These are phyloP conservation scores for Saccharata proteae DNA, from an alignment of 2,329 filamentous ascomycete species.

Conservation along the genomic window DNA sequence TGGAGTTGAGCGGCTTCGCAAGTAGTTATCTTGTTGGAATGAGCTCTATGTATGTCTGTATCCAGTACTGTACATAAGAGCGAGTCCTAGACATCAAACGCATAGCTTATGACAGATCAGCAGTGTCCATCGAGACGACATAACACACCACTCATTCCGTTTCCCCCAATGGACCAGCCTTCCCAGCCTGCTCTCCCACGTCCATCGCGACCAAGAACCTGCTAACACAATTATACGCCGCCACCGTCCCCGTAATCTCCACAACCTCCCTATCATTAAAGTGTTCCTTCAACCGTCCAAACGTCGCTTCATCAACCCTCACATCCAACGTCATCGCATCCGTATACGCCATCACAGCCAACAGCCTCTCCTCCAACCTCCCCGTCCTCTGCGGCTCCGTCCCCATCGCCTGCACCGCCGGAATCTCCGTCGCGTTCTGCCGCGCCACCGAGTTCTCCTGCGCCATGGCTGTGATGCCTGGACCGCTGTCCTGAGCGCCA, in stretches of 20 bases:
- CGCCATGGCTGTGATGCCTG: neutral
- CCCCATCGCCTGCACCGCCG: constrained; percentile 12
- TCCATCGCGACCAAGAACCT: constrained; percentile 73
- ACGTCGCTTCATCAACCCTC: constrained; percentile 55
- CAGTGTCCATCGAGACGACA: too few species aligned
- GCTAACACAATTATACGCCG: constrained; percentile 76
- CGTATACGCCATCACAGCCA: constrained; percentile 59
- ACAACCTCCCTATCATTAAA: constrained; percentile 65
- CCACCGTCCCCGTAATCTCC: constrained; percentile 68
- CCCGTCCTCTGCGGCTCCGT: constrained; percentile 9
- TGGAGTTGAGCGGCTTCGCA: too few species aligned
- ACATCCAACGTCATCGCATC: constrained; percentile 76
- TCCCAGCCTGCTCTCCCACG: constrained; percentile 35
- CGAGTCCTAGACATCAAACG: too few species aligned
- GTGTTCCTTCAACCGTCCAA: constrained; percentile 46
- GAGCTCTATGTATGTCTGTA: too few species aligned
- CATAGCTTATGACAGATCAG: too few species aligned
- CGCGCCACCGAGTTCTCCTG: neutral
- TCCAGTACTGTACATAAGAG: too few species aligned
- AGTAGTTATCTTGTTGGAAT: too few species aligned
- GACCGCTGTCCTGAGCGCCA: neutral
- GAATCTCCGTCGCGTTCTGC: neutral
- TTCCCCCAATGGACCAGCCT: constrained; percentile 5
- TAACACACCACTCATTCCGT: too few species aligned
- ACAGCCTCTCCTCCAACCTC: constrained; percentile 46